A percentile compares a stretch with the other conserved stretches of the same genome.
Evolutionary conservation across 768 basidiomycete species (phyloP).

Genomic region (Obba rivulosa): DNA sequence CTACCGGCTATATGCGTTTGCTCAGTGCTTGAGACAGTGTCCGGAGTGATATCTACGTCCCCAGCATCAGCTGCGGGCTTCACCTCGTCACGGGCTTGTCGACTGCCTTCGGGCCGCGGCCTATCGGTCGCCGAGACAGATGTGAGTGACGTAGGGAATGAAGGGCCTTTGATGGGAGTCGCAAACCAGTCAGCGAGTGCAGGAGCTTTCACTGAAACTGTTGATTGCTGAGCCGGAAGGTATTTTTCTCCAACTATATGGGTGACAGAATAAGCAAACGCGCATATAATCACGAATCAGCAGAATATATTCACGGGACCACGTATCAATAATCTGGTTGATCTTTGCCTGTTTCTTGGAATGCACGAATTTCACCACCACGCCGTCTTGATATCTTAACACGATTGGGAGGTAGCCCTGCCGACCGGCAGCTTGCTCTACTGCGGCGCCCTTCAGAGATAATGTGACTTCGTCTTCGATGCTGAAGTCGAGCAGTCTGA

Average conservation of each 20-base stretch:
- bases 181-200: slow-evolving; percentile 26
- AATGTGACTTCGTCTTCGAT: slow-evolving; percentile 39
- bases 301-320: slow-evolving; percentile 31
- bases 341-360: slow-evolving; percentile 13
- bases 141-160: too few relatives aligned
- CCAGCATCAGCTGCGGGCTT: too few relatives aligned
- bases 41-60: too few relatives aligned
- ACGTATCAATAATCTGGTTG: slow-evolving; percentile 34
- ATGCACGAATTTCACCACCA: slow-evolving; percentile 33
- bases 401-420: slow-evolving; percentile 32
- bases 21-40: too few relatives aligned
- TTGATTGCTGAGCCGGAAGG: slow-evolving; percentile 9
- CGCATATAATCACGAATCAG: too few relatives aligned
- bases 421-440: slow-evolving; percentile 25
- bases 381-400: slow-evolving; percentile 39
- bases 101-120: too few relatives aligned
- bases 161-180: too few relatives aligned
- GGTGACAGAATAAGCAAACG: not conserved
- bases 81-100: too few relatives aligned
- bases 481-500: slow-evolving; percentile 33
- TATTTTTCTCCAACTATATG: not conserved
- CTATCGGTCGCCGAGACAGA: too few relatives aligned
- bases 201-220: slow-evolving; percentile 1
- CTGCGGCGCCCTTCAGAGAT: slow-evolving; percentile 38
- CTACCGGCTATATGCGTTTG: too few relatives aligned